phyloP scores from a whole-genome alignment of 805 yeast genomes.

The Maudiozyma bulderi region DNA sequence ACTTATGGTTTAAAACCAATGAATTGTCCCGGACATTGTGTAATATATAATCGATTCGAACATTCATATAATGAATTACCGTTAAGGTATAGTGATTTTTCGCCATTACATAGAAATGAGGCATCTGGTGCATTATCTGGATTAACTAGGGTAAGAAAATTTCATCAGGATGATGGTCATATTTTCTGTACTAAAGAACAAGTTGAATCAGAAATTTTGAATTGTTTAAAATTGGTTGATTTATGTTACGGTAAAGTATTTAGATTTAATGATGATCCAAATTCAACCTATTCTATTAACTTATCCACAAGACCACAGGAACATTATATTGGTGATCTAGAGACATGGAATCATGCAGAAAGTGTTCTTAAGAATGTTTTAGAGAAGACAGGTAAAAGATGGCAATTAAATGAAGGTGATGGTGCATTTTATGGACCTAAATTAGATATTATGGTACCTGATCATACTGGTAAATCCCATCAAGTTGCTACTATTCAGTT shows the following conservation, averaged over 20 bases:
- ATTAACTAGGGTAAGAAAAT: conserved; percentile 82
- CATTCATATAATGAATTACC: conserved; percentile 84
- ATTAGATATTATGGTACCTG: conserved; percentile 76
- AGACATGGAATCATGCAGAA: conserved; percentile 83
- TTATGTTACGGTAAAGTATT: conserved; percentile 61
- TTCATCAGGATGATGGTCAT: conserved; percentile 98
- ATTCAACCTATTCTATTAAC: conserved; percentile 48
- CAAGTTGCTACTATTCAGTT: conserved; percentile 94
- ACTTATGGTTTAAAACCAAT: conserved; percentile 83
- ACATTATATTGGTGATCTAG: conserved; percentile 63
- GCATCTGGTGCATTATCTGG: conserved; percentile 92
- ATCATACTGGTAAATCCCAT: conserved; percentile 70
- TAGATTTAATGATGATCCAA: conserved; percentile 6
- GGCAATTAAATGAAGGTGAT: conserved; percentile 82
- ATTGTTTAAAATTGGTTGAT: conserved; percentile 63
- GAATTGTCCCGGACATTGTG: conserved; percentile 95
- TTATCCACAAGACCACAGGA: conserved; percentile 81
- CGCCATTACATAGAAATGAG: conserved; percentile 89
- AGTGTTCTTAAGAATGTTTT: conserved; percentile 49
- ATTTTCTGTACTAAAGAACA: conserved; percentile 81
- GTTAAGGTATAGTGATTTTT: conserved; percentile 75
- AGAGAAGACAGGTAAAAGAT: conserved; percentile 41
- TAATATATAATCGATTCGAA: conserved; percentile 65
- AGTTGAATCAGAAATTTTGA: conserved; percentile 60
- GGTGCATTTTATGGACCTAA: conserved; percentile 97